Evolutionary conservation across 805 yeast species (phyloP), one percentile per base, ranked within the genome.

Genomic region (Saccharomyces eubayanus): DNA sequence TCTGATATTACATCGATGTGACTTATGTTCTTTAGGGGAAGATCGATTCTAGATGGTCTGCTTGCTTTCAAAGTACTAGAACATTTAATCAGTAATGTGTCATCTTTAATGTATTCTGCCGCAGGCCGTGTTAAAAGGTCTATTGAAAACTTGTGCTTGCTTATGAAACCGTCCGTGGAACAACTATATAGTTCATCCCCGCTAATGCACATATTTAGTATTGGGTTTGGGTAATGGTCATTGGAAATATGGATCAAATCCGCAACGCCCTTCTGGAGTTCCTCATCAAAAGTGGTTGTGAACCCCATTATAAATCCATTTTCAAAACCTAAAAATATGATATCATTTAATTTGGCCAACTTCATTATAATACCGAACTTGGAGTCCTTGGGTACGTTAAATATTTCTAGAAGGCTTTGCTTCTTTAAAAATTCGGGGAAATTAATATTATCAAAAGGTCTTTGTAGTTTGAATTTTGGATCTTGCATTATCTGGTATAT

Each of bases 341-440:
- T 41, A 8, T 55, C 59, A 10, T 57, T 45, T 8, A 29, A 51
- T 45, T 50, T 54, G 1, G 49, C 16, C 47, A 66, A 61, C 45
- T 58, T 64, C 72, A 68, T 68, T 3, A 65, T 54, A 11, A 66
- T 61, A 10, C 72, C 72, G 6, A 62, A 46, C 47, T 65, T 68
- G 8, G 63, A 62, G 28, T 63, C 53, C 20, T 58, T 56, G 20
- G 50, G 31, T 8, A 31, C 47, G 16, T 12, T 31, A 6, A 47
- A 20, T 14, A 50, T 51, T 28, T 51, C 51, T 9, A 57, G 43
- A 3, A 46, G 14, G 2, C 28, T 28, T 12, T 49, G 31, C 12
- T 52, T 50, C n/a, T 50, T 49, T 11, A 66, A 30, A 12, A 48
- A 46, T 6, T 54, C 51, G 47, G 54, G 55, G 21, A 66, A 63